Conservation (phyloP, 768 basidiomycete species). For the Rickenella mellea region DNA sequence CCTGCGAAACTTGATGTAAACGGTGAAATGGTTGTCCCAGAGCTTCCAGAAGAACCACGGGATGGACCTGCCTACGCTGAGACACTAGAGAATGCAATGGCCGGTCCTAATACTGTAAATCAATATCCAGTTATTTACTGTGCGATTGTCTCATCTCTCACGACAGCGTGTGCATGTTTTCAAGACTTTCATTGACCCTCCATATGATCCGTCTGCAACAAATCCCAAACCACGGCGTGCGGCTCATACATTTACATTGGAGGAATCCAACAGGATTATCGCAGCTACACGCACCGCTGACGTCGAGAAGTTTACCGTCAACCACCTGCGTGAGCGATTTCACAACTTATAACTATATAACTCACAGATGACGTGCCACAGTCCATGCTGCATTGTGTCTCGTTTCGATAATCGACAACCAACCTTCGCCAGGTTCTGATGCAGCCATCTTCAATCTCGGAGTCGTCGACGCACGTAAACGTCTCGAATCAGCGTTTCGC, state of each 20-base stretch:
- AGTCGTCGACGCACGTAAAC: conserved; percentile 13
- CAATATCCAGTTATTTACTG: neutral
- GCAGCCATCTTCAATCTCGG: conserved; percentile 8
- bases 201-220: no score
- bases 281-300: neutral
- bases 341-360: no score
- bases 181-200: no score
- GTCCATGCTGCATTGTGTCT: conserved; percentile 16
- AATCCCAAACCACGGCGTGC: no score
- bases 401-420: conserved; percentile 11
- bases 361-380: neutral
- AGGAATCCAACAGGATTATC: conserved; percentile 8
- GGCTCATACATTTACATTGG: conserved; percentile 6
- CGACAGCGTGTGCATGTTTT: no score
- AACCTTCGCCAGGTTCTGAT: conserved; percentile 3
- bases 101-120: neutral
- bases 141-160: no score
- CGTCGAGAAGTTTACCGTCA: no score
- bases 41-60: conserved; percentile 7
- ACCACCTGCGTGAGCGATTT: no score
- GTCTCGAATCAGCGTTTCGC: conserved; percentile 10
- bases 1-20: neutral
- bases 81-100: conserved; percentile 4
- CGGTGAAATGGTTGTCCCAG: conserved; percentile 4
- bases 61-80: conserved; percentile 9